Evolutionary conservation across 257 asterid species (phyloP).

Genomic region (Nemophila menziesii): DNA sequence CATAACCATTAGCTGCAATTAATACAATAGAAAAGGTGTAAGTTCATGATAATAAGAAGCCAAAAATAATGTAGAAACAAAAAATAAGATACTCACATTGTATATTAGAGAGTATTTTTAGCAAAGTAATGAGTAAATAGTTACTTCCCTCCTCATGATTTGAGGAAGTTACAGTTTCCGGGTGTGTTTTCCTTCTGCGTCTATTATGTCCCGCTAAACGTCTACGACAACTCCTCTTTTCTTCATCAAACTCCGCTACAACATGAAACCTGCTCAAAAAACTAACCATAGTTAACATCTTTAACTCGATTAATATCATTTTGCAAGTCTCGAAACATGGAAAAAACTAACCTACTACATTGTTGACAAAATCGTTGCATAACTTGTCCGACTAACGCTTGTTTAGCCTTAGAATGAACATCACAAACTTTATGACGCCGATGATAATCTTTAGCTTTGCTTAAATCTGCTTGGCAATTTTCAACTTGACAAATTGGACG

Average conservation of each 20-base stretch:
- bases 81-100: conserved; percentile 40
- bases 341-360: conserved; percentile 76
- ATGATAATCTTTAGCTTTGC: conserved; percentile 74
- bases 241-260: conserved; percentile 94
- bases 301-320: conserved; percentile 1
- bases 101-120: conserved; percentile 74
- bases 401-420: conserved; percentile 67
- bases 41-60: background rate
- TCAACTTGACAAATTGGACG: conserved; percentile 74
- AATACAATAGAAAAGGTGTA: conserved; percentile 7
- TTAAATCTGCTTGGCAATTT: conserved; percentile 74
- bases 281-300: background rate
- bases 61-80: too few relatives aligned
- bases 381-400: conserved; percentile 62
- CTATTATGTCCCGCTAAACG: conserved; percentile 89
- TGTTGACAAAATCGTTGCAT: conserved; percentile 95
- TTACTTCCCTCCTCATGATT: conserved; percentile 57
- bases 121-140: conserved; percentile 62
- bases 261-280: conserved; percentile 55
- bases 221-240: conserved; percentile 86
- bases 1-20: conserved; percentile 33
- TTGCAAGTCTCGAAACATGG: background rate
- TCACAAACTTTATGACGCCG: conserved; percentile 87
- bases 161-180: conserved; percentile 39
- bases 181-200: conserved; percentile 83